phyloP scores from a whole-genome alignment of 495 filamentous ascomycete genomes.

The Jackrogersella multiformis region DNA sequence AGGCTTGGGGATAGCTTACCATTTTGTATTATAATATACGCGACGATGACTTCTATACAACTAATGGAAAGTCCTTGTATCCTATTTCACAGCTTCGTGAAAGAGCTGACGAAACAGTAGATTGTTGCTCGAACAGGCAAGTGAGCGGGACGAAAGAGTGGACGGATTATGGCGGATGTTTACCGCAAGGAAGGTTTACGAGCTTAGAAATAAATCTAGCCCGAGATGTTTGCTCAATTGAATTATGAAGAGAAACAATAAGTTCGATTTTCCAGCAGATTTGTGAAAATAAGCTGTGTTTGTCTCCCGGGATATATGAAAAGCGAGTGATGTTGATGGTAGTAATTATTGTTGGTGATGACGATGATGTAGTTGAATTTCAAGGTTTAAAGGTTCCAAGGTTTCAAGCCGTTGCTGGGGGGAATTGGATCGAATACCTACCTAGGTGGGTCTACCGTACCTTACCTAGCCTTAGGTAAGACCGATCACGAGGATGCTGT shows the following conservation, averaged over 20 bases:
- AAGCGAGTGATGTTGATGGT: conserved; percentile 10
- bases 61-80: too few species aligned
- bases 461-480: conserved; percentile 32
- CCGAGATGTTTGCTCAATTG: background rate
- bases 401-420: conserved; percentile 9
- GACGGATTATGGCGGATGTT: background rate
- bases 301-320: background rate
- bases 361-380: conserved; percentile 1
- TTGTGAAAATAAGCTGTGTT: background rate
- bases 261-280: background rate
- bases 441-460: conserved; percentile 21
- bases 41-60: conserved; percentile 7
- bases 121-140: background rate
- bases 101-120: background rate
- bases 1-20: conserved; percentile 15
- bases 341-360: conserved; percentile 1
- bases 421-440: conserved; percentile 11
- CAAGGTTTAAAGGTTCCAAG: too few species aligned
- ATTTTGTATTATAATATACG: conserved; percentile 20
- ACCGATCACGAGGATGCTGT: conserved; percentile 38
- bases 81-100: conserved; percentile 1
- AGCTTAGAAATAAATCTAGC: background rate
- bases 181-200: background rate
- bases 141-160: conserved; percentile 15
- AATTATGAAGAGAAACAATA: background rate